Evolutionary conservation across 345 rosid species (phyloP), one percentile per base, ranked within the genome.

Genomic region (Firmiana major): DNA sequence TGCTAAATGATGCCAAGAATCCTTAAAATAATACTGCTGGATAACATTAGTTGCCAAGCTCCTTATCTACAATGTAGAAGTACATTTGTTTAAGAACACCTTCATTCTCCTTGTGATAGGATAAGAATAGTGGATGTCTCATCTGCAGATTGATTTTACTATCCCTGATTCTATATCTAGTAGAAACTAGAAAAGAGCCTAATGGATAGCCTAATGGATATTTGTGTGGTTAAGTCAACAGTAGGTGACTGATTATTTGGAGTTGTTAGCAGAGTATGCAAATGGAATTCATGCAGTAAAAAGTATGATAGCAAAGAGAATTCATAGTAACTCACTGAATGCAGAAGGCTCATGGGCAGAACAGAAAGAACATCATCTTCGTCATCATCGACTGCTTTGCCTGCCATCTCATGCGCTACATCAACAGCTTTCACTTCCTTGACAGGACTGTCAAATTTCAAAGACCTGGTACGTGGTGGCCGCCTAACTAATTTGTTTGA

Each of bases 401-500:
- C 74, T 31, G 24, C 87, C 54, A 48, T 76, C 65, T 76, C 83
- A 48, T 78, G 60, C 22, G 12, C 66, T 53, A 81, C 83, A 75
- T 65, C 82, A 66, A 78, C 85, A 16, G 17, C 65, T 51, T 31
- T 36, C 34, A 53, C 76, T 31, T 81, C 82, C 81, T 89, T 81
- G 19, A 71, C 34, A 40, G 81, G 86, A 57, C 85, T 71, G 73
- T 88, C 95, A 85, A 90, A 94, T 40, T 86, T 88, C 85, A 92
- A 78, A 13, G 92, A 88, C 82, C 89, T 87, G 73, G 85, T 83
- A 60, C 84, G 90, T 10, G 83, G 78, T 42, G 92, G 85, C 22
- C 91, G 90, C 81, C 97, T 87, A 12, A 84, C 85, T 19, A 90
- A 81, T 87, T 97, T 91, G 83, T 67, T 72, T 4, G 89, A 73